Percentiles rank a stretch among this genome's conserved stretches.
Evolutionary conservation across 768 basidiomycete species (phyloP).

Genomic region (Sporobolomyces roseus): DNA sequence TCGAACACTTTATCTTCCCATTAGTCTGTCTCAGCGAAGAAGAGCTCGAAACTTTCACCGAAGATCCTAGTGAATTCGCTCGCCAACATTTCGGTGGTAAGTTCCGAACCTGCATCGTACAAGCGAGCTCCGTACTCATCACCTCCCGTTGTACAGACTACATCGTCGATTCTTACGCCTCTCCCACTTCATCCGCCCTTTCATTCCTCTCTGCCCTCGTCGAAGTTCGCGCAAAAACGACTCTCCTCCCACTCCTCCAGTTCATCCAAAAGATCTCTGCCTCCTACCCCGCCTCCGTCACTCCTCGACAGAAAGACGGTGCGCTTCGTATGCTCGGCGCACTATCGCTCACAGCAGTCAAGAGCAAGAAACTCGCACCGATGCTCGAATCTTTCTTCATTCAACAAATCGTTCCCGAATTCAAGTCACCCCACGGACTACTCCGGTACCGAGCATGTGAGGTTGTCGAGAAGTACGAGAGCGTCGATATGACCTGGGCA

Average conservation of each 20-base stretch:
- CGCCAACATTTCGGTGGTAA: conserved; percentile 65
- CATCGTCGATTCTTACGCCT: conserved; percentile 71
- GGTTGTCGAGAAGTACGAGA: conserved; percentile 69
- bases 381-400: conserved; percentile 74
- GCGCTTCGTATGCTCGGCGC: conserved; percentile 77
- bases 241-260: conserved; percentile 72
- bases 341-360: conserved; percentile 73
- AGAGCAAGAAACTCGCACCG: conserved; percentile 65
- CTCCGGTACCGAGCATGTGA: conserved; percentile 77
- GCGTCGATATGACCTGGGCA: conserved; percentile 65
- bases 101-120: background rate
- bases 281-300: conserved; percentile 39
- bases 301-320: conserved; percentile 68
- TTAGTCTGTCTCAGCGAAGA: conserved; percentile 72
- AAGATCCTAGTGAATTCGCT: conserved; percentile 79
- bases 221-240: conserved; percentile 71
- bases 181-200: conserved; percentile 70
- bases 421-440: conserved; percentile 64
- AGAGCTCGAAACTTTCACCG: conserved; percentile 67
- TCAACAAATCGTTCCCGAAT: conserved; percentile 70
- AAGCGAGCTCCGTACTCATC: background rate
- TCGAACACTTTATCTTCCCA: conserved; percentile 80
- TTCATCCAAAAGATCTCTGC: conserved; percentile 65
- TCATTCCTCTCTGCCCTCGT: conserved; percentile 70
- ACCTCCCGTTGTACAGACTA: conserved; percentile 57